phyloP scores from a whole-genome alignment of 176 grass and related monocot genomes.

The Neostapfia colusana region DNA sequence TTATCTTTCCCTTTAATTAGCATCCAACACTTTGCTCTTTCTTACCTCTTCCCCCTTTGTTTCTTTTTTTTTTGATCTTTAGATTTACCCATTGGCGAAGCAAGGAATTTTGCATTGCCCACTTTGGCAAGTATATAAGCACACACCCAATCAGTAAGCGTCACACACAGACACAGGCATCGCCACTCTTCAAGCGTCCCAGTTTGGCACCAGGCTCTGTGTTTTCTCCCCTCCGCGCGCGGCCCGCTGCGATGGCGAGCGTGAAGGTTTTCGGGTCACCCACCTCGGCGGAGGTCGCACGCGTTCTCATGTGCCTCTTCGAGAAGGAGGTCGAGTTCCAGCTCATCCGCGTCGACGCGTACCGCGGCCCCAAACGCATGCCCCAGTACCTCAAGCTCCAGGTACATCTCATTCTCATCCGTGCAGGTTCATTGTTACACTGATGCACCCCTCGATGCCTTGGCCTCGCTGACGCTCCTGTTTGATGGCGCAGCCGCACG shows the following conservation, averaged over 20 bases:
- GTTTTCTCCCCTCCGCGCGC: neutral
- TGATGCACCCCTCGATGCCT: neutral
- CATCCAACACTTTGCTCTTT: conserved; percentile 52
- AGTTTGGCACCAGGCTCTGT: neutral
- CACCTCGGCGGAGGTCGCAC: conserved; percentile 76
- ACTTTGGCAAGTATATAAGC: conserved; percentile 55
- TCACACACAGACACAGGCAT: neutral
- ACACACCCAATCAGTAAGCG: neutral
- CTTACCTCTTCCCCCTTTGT: conserved; percentile 31
- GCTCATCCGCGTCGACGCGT: conserved; percentile 90
- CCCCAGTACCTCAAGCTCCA: conserved; percentile 95
- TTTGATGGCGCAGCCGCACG: conserved; percentile 42
- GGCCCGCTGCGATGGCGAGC: conserved; percentile 33
- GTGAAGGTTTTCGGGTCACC: conserved; percentile 92
- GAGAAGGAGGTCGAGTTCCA: conserved; percentile 97
- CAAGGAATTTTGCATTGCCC: conserved; percentile 50
- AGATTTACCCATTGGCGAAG: conserved; percentile 52
- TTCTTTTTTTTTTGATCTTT: conserved; percentile 49
- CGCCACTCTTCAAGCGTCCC: neutral
- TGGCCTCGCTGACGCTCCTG: neutral
- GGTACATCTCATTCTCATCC: conserved; percentile 13
- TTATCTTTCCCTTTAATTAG: conserved; percentile 51
- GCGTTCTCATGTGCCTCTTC: conserved; percentile 89
- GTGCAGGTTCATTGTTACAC: no score
- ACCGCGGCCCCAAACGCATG: conserved; percentile 61